phyloP scores from a whole-genome alignment of 2,329 filamentous ascomycete genomes.

The Neofusicoccum cordaticola region DNA sequence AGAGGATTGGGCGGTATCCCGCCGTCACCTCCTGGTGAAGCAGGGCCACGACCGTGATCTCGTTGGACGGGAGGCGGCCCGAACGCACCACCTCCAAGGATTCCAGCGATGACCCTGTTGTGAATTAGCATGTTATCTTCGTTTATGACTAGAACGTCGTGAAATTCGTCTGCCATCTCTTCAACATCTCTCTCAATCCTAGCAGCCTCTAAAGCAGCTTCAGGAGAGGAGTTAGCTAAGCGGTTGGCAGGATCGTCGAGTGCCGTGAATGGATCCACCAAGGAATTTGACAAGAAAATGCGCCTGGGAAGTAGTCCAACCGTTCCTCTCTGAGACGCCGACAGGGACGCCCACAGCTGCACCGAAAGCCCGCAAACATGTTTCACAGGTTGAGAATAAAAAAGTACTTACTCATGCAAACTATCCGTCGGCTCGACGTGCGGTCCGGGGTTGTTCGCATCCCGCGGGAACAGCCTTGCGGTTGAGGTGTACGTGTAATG shows the following conservation, averaged over 20 bases:
- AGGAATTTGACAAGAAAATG: background rate
- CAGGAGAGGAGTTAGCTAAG: too few relatives aligned
- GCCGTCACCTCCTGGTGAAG: background rate
- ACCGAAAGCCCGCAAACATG: too few relatives aligned
- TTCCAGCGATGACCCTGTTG: slow-evolving; percentile 6
- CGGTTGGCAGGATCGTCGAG: background rate
- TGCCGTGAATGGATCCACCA: background rate
- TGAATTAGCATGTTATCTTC: background rate
- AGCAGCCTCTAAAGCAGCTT: too few relatives aligned
- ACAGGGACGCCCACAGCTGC: background rate
- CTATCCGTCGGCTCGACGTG: slow-evolving; percentile 47
- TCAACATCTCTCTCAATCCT: too few relatives aligned
- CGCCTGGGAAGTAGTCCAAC: background rate
- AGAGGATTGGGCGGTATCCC: slow-evolving; percentile 36
- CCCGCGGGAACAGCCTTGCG: slow-evolving; percentile 47
- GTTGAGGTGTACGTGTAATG: slow-evolving; percentile 33
- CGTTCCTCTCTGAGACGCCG: background rate
- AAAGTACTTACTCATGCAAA: slow-evolving; percentile 45
- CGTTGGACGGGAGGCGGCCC: background rate
- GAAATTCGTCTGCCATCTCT: too few relatives aligned
- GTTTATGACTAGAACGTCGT: too few relatives aligned
- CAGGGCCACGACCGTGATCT: background rate
- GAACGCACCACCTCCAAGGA: slow-evolving; percentile 9
- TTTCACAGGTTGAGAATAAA: background rate
- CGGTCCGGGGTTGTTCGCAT: slow-evolving; percentile 51